Percentiles rank a stretch among this genome's conserved stretches.
These are phyloP conservation scores for Nicotiana tomentosiformis DNA, from an alignment of 257 asterid species.

Conservation along the genomic window DNA sequence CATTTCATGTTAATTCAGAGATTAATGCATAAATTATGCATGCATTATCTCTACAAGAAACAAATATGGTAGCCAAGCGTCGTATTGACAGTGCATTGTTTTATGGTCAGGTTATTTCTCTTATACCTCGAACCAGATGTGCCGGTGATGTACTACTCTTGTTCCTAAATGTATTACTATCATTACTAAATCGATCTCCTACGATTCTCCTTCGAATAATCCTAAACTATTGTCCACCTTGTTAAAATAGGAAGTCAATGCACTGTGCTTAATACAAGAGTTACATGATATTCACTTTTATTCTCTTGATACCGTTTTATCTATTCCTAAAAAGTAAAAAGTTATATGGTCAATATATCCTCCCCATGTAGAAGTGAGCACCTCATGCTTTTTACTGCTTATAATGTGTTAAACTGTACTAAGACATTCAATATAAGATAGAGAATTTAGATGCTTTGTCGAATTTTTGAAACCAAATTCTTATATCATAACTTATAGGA, in stretches of 20 bases:
- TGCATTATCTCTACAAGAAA: not conserved
- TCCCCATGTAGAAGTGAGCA: not conserved
- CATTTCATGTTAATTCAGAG: not conserved
- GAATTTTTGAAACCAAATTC: too few relatives aligned
- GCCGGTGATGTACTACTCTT: not conserved
- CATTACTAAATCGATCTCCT: conserved; percentile 1
- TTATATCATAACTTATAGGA: not conserved
- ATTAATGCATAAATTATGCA: not conserved
- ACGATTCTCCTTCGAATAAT: not conserved
- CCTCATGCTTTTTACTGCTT: not conserved
- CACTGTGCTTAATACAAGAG: not conserved
- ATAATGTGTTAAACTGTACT: not conserved
- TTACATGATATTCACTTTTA: not conserved
- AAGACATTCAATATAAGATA: not conserved
- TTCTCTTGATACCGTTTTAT: not conserved
- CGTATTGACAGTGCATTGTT: not conserved
- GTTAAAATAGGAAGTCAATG: not conserved
- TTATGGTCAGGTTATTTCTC: not conserved
- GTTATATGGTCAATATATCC: not conserved
- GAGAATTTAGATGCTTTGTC: not conserved
- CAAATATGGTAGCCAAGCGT: not conserved
- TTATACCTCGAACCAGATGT: not conserved
- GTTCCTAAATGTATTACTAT: conserved; percentile 1
- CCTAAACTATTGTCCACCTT: not conserved
- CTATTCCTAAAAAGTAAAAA: not conserved